These are phyloP conservation scores for Pythium grandisporangium DNA, from an alignment of 352 stramenopile species.

Conservation along the genomic window DNA sequence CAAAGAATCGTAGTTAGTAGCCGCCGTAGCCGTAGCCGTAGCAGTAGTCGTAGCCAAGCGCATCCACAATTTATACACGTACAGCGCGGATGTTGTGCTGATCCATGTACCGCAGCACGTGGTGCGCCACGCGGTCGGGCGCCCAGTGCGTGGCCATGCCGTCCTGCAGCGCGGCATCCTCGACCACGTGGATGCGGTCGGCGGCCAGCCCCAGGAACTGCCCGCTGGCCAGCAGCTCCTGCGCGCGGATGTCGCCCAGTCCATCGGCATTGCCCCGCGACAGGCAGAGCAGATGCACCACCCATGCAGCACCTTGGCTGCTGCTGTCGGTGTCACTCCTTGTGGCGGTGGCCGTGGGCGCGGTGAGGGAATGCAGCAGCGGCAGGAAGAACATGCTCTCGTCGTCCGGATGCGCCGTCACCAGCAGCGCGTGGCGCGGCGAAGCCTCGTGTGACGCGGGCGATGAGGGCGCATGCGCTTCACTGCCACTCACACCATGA, in stretches of 20 bases:
- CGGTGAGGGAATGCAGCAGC: slow-evolving; percentile 59
- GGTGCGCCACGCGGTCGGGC: slow-evolving; percentile 38
- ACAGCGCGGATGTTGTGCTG: slow-evolving; percentile 56
- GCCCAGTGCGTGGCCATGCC: slow-evolving; percentile 77
- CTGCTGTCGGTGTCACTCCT: too few relatives aligned
- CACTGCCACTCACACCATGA: not conserved
- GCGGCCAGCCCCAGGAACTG: slow-evolving; percentile 38
- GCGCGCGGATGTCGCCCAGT: slow-evolving; percentile 70
- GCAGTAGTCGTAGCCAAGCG: too few relatives aligned
- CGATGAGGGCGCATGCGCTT: too few relatives aligned
- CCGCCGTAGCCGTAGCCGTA: too few relatives aligned
- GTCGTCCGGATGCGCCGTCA: slow-evolving; percentile 95
- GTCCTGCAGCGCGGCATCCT: slow-evolving; percentile 82
- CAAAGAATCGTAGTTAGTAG: not conserved
- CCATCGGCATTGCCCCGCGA: slow-evolving; percentile 90
- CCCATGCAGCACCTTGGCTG: slow-evolving; percentile 16
- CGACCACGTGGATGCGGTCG: slow-evolving; percentile 47
- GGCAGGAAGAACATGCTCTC: slow-evolving; percentile 98
- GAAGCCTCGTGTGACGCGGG: not conserved
- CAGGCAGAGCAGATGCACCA: slow-evolving; percentile 87
- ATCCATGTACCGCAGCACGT: slow-evolving; percentile 50
- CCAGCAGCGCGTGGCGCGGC: slow-evolving; percentile 38
- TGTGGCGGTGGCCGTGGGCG: slow-evolving; percentile 1
- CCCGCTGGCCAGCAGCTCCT: slow-evolving; percentile 66
- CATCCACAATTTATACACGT: slow-evolving; percentile 4